phyloP scores from a whole-genome alignment of 2,329 filamentous ascomycete species.

The Chaetomium sp. region DNA sequence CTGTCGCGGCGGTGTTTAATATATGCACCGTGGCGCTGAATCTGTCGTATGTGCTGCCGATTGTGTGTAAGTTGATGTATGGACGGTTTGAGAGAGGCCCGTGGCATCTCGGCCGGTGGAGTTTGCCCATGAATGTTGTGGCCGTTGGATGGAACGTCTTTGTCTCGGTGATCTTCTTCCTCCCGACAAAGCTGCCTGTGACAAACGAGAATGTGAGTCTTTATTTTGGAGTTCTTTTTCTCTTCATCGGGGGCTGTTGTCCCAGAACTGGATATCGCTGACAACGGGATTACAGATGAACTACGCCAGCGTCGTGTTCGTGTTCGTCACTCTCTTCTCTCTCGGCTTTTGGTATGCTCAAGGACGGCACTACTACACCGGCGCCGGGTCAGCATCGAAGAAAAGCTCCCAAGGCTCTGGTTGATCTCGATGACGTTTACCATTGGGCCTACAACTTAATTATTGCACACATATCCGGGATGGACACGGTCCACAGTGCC shows the following conservation, averaged over 20 bases:
- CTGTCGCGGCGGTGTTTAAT: constrained; percentile 46
- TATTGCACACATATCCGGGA: no score
- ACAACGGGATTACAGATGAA: constrained; percentile 16
- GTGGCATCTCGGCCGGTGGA: constrained; percentile 42
- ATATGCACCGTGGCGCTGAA: constrained; percentile 47
- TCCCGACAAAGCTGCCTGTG: constrained; percentile 42
- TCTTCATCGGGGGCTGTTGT: background rate
- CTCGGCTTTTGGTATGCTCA: constrained; percentile 21
- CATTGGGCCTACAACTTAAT: no score
- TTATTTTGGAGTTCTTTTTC: background rate
- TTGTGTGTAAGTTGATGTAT: constrained; percentile 43
- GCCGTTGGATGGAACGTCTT: constrained; percentile 45
- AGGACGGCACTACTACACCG: constrained; percentile 18
- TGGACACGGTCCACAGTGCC: no score
- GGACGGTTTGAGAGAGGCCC: constrained; percentile 43
- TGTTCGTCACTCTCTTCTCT: constrained; percentile 16
- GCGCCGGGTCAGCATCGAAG: constrained; percentile 10
- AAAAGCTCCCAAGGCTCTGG: background rate
- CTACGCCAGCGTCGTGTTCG: constrained; percentile 21
- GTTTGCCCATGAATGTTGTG: constrained; percentile 36
- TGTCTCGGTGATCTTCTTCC: constrained; percentile 44
- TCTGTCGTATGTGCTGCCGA: constrained; percentile 46
- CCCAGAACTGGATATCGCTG: background rate
- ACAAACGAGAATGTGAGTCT: constrained; percentile 36
- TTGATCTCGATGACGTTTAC: background rate